Percentiles rank a stretch among this genome's conserved stretches.
phyloP scores from a whole-genome alignment of 1,284 basidiomycete genomes.

The Mycena sp. region DNA sequence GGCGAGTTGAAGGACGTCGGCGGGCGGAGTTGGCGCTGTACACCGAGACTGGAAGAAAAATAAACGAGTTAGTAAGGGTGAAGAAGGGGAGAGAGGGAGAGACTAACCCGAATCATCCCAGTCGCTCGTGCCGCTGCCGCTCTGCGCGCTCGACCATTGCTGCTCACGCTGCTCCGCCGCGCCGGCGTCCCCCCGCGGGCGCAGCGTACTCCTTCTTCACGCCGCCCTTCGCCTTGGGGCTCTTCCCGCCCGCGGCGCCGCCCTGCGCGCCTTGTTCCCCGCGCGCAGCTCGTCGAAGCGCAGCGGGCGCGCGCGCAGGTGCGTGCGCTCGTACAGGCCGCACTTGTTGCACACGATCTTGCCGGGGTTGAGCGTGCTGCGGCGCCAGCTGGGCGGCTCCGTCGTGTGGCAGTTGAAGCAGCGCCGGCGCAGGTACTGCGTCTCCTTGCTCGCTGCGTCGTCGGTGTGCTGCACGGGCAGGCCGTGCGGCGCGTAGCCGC shows the following conservation, averaged over 20 bases:
- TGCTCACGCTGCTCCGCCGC: conserved; percentile 21
- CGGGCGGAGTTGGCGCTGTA: conserved; percentile 21
- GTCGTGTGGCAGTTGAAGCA: conserved; percentile 92
- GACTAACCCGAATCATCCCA: conserved; percentile 32
- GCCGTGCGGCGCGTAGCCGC: conserved; percentile 15
- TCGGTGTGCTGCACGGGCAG: conserved; percentile 85
- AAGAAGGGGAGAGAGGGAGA: background rate
- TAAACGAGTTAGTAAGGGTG: background rate
- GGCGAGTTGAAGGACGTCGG: conserved; percentile 18
- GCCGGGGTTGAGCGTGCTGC: conserved; percentile 85
- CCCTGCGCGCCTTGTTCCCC: conserved; percentile 72
- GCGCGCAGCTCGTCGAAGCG: conserved; percentile 86
- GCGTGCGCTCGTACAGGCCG: conserved; percentile 86
- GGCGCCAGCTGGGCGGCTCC: conserved; percentile 85
- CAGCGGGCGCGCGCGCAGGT: conserved; percentile 79
- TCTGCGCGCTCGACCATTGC: conserved; percentile 27
- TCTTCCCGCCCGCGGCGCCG: conserved; percentile 13
- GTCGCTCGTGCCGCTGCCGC: conserved; percentile 29
- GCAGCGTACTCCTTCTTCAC: conserved; percentile 8
- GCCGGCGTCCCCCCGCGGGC: background rate
- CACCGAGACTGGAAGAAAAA: conserved; percentile 21
- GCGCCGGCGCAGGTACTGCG: conserved; percentile 82
- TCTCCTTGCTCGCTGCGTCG: conserved; percentile 87
- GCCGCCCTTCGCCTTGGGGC: conserved; percentile 11
- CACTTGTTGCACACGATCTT: conserved; percentile 94